phyloP scores from a whole-genome alignment of 352 stramenopile species.

The Peronosclerospora sorghi region DNA sequence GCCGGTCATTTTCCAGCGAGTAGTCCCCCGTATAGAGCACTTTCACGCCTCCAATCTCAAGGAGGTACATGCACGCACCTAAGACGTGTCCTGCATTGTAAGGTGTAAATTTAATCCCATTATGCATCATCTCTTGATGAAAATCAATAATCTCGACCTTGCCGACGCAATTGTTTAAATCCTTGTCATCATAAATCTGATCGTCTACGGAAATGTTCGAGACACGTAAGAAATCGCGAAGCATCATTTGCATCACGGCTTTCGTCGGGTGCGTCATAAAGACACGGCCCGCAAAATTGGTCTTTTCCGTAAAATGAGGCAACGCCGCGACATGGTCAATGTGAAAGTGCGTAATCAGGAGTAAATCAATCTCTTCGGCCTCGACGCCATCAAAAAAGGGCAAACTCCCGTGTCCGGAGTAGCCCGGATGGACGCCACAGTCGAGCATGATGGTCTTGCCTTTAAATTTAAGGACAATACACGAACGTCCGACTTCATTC shows the following conservation, averaged over 20 bases:
- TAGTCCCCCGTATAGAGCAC: conserved; percentile 99
- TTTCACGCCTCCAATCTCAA: conserved; percentile 96
- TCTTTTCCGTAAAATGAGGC: conserved; percentile 98
- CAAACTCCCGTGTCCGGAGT: conserved; percentile 93
- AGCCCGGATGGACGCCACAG: conserved; percentile 86
- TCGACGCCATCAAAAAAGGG: conserved; percentile 98
- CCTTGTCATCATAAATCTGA: conserved; percentile 89
- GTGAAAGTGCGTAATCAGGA: conserved; percentile 99
- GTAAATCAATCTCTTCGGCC: conserved; percentile 90
- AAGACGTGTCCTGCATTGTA: conserved; percentile 99
- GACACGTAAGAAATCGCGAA: conserved; percentile 95
- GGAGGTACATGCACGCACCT: conserved; percentile 98
- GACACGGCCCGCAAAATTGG: conserved; percentile 94
- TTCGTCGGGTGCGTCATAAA: conserved; percentile 99
- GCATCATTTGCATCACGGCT: conserved; percentile 95
- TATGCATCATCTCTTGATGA: conserved; percentile 93
- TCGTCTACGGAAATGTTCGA: conserved; percentile 91
- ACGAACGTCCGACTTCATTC: conserved; percentile 99
- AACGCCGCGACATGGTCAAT: conserved; percentile 98
- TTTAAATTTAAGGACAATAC: conserved; percentile 99
- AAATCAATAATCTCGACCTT: conserved; percentile 99
- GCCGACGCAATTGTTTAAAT: conserved; percentile 93
- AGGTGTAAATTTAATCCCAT: conserved; percentile 96
- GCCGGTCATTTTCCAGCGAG: conserved; percentile 95
- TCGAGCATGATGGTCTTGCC: conserved; percentile 96